phyloP scores from a whole-genome alignment of 2,329 filamentous ascomycete species.

The Aspergillus proliferans region DNA sequence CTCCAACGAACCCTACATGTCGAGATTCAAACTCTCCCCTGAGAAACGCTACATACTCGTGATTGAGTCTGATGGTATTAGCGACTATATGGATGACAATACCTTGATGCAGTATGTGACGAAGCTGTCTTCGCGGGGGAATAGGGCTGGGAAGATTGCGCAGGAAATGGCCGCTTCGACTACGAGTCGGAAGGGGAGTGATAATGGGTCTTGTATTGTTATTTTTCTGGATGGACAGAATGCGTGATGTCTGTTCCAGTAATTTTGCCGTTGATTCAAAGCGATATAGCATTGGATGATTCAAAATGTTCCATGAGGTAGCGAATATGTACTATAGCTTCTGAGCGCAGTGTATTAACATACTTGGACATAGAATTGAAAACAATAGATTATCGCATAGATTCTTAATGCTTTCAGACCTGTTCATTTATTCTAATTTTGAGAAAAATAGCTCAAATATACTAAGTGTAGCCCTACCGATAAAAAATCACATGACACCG shows the following conservation, averaged over 20 bases:
- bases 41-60: slow-evolving; percentile 24
- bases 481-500: slow-evolving; percentile 22
- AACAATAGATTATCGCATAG: too few species aligned
- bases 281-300: not conserved
- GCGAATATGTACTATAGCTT: too few species aligned
- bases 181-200: slow-evolving; percentile 16
- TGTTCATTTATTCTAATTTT: too few species aligned
- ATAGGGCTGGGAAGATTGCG: slow-evolving; percentile 24
- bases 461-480: too few species aligned
- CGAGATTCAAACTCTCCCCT: slow-evolving; percentile 14
- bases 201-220: slow-evolving; percentile 30
- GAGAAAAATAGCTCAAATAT: too few species aligned
- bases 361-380: not conserved
- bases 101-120: slow-evolving; percentile 26
- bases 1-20: slow-evolving; percentile 27
- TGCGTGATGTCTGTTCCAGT: slow-evolving; percentile 5
- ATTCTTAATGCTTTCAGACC: too few species aligned
- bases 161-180: slow-evolving; percentile 17
- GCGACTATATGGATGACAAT: slow-evolving; percentile 22
- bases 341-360: not conserved
- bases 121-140: slow-evolving; percentile 22
- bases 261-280: too few species aligned
- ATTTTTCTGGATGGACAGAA: slow-evolving; percentile 24
- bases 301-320: not conserved
- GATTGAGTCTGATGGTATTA: slow-evolving; percentile 27